Base-by-base conservation (phyloP, 495 filamentous ascomycete species). In the Coniosporium apollinis region DNA sequence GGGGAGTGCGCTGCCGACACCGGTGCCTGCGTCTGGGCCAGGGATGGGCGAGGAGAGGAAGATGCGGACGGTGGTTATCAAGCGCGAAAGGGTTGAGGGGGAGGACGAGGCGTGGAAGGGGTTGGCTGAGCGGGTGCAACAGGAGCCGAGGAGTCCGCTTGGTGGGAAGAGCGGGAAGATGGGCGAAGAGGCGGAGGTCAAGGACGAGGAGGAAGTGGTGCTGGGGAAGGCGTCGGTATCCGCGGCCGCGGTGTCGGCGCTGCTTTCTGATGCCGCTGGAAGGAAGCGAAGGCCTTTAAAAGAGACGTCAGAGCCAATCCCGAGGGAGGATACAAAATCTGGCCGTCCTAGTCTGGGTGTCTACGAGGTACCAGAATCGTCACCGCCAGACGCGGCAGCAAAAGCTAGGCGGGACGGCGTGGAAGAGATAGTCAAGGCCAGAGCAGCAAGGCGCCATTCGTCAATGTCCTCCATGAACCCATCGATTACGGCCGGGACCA, bases 161-260 rank as follows among this genome's bases (percentile, higher is more conserved):
- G 22, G 24, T 11, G 15, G 31, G 4, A 49, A 43, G 20, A 31
- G 30, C 21, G 26, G 22, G 16, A 30, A 14, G 18, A 13, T 39
- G 8, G 1, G 28, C 11, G 9, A 20, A 16, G 13, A 10, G 3
- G 14, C 35, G 18, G 30, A 5, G 4, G 24, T 19, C 7, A 26
- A 28, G 3, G 9, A 16, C 10, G 18, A 6, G 14, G 10, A 3
- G 9, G 9, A 14, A 5, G 18, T 36, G 9, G 21, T n/a, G 17
- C 14, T 29, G 11, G 11, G 16, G 10, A 22, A 11, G 11, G 22
- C 32, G 10, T 41, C 45, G 4, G 22, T 33, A 28, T 30, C 37
- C 11, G 42, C 45, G 3, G 28, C 41, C 4, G 40, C 38, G 4
- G 41, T 44, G 30, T 41, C 34, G 9, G 31, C 41, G 15, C 42